phyloP scores from a whole-genome alignment of 148 eudicot genomes.

The Cornus suecica region DNA sequence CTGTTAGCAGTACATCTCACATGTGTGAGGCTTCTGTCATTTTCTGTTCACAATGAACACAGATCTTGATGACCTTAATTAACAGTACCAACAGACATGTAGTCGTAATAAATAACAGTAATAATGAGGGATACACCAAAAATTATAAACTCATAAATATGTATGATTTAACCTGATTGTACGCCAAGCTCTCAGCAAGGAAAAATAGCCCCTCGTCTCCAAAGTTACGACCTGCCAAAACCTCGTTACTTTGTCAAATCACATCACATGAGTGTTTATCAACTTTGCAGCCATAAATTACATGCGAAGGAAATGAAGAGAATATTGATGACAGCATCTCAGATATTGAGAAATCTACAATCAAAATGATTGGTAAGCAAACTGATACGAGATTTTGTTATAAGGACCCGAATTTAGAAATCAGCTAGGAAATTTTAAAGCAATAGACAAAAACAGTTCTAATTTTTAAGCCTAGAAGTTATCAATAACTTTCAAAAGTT shows the following conservation, averaged over 20 bases:
- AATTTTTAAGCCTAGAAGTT: neutral
- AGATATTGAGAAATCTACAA: neutral
- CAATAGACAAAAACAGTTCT: neutral
- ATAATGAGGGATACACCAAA: neutral
- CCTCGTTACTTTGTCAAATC: conserved; percentile 8
- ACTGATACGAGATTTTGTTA: neutral
- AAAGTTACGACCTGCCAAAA: conserved; percentile 66
- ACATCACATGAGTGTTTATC: neutral
- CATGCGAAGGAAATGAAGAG: neutral
- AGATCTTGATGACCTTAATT: neutral
- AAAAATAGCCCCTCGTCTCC: conserved; percentile 90
- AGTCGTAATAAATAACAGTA: neutral
- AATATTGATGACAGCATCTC: neutral
- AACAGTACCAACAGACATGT: neutral
- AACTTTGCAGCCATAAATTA: neutral
- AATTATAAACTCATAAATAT: neutral
- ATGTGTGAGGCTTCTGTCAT: neutral
- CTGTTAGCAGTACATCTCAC: neutral
- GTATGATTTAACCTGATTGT: conserved; percentile 66
- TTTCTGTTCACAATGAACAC: neutral
- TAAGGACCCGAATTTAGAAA: neutral
- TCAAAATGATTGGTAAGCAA: neutral
- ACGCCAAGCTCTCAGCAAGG: conserved; percentile 91
- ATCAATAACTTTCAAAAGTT: neutral
- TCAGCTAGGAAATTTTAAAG: no score